phyloP scores from a whole-genome alignment of 2,329 filamentous ascomycete genomes.

The Tolypocladium endophyticum region DNA sequence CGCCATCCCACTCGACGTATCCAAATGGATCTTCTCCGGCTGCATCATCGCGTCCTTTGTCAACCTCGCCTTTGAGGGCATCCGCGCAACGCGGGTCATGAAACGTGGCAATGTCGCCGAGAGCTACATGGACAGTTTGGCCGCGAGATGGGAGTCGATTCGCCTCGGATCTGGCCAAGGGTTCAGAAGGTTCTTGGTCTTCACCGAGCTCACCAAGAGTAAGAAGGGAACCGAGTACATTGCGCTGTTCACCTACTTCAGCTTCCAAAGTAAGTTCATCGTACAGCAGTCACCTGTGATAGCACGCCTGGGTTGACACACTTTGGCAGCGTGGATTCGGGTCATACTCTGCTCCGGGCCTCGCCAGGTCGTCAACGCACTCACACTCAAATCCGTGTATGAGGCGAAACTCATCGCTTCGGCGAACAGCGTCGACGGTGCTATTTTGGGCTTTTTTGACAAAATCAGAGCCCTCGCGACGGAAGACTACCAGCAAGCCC shows the following conservation, averaged over 20 bases:
- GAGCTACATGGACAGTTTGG: slow-evolving; percentile 81
- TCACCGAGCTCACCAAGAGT: slow-evolving; percentile 80
- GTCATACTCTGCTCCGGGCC: slow-evolving; percentile 86
- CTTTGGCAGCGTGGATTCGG: slow-evolving; percentile 63
- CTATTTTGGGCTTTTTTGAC: slow-evolving; percentile 66
- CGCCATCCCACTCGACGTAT: slow-evolving; percentile 62
- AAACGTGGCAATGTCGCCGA: slow-evolving; percentile 77
- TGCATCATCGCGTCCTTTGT: slow-evolving; percentile 88
- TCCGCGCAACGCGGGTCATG: slow-evolving; percentile 73
- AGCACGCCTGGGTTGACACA: neutral
- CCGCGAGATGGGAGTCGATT: slow-evolving; percentile 74
- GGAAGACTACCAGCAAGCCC: slow-evolving; percentile 64
- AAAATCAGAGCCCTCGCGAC: slow-evolving; percentile 68
- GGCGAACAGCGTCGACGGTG: slow-evolving; percentile 43
- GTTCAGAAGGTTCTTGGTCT: slow-evolving; percentile 85
- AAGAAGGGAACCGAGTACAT: slow-evolving; percentile 86
- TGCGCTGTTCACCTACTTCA: slow-evolving; percentile 85
- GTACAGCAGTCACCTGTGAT: neutral
- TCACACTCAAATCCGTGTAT: slow-evolving; percentile 82
- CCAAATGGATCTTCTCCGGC: slow-evolving; percentile 89
- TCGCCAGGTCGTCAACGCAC: slow-evolving; percentile 79
- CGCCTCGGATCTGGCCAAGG: slow-evolving; percentile 66
- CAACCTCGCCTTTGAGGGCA: slow-evolving; percentile 69
- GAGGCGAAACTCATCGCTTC: slow-evolving; percentile 56
- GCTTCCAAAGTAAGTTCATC: slow-evolving; percentile 44